Percentiles rank a stretch among this genome's conserved stretches.
phyloP scores from a whole-genome alignment of 768 basidiomycete species.

The Lanmaoa rubissima region DNA sequence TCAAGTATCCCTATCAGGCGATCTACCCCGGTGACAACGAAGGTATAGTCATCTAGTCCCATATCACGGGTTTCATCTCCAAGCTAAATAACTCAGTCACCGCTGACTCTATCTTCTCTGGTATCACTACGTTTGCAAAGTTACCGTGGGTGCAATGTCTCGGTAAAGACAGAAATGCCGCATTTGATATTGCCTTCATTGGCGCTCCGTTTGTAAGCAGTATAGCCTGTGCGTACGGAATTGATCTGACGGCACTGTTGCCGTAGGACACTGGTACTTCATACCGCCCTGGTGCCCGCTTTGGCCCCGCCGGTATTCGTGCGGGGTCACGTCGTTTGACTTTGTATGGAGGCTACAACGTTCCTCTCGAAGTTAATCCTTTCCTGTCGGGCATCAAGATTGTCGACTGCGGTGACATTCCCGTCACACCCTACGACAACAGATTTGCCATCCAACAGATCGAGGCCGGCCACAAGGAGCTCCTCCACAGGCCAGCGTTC shows the following conservation, averaged over 20 bases:
- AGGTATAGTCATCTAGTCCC: slow-evolving; percentile 35
- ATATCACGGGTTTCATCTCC: not conserved
- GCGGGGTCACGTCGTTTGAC: slow-evolving; percentile 74
- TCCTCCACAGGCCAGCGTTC: slow-evolving; percentile 62
- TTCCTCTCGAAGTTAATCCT: slow-evolving; percentile 70
- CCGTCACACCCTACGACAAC: slow-evolving; percentile 78
- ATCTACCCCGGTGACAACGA: slow-evolving; percentile 54
- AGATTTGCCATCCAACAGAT: slow-evolving; percentile 71
- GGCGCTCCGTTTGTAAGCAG: slow-evolving; percentile 72
- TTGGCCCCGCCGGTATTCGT: slow-evolving; percentile 82
- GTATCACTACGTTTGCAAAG: slow-evolving; percentile 83
- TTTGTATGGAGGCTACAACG: slow-evolving; percentile 76
- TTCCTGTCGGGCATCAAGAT: slow-evolving; percentile 65
- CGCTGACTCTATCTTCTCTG: slow-evolving; percentile 77
- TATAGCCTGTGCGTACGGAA: not conserved
- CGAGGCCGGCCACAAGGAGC: slow-evolving; percentile 65
- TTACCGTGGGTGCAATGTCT: slow-evolving; percentile 85
- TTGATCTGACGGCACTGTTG: not conserved
- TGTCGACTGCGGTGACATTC: slow-evolving; percentile 79
- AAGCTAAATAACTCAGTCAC: slow-evolving; percentile 46
- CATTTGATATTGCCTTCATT: slow-evolving; percentile 80
- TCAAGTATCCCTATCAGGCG: slow-evolving; percentile 64
- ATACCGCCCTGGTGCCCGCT: slow-evolving; percentile 81
- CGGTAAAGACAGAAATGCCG: slow-evolving; percentile 50
- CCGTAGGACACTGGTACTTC: slow-evolving; percentile 67